These are phyloP conservation scores for Thamnidium elegans DNA, from an alignment of 192 early-diverging fungal species.

Conservation along the genomic window DNA sequence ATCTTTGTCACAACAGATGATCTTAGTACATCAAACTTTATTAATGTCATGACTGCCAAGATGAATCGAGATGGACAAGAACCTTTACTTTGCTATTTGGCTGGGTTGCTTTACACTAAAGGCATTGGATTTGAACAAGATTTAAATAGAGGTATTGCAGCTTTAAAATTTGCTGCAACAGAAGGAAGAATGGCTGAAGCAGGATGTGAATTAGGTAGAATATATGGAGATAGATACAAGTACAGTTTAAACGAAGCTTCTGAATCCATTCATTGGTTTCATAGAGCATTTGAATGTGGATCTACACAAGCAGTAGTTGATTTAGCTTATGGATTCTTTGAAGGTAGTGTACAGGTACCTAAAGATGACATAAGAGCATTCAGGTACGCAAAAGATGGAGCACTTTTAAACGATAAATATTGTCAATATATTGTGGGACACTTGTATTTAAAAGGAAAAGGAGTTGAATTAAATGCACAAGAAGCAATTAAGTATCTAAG, in stretches of 20 bases:
- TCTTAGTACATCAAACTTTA: not conserved
- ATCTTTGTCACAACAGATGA: not conserved
- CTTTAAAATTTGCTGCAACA: constrained; percentile 12
- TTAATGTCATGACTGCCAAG: not conserved
- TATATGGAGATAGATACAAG: constrained; percentile 33
- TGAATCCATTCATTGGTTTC: constrained; percentile 26
- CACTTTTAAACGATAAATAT: constrained; percentile 23
- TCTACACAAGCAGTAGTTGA: constrained; percentile 28
- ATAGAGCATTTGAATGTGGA: constrained; percentile 23
- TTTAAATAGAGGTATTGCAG: constrained; percentile 12
- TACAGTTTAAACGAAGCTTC: constrained; percentile 13
- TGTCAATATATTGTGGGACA: constrained; percentile 36
- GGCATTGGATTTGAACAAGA: constrained; percentile 24
- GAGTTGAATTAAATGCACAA: not conserved
- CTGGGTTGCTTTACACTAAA: constrained; percentile 24
- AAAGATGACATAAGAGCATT: constrained; percentile 29
- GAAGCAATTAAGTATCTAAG: constrained; percentile 28
- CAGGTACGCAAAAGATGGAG: constrained; percentile 27
- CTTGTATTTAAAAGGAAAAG: constrained; percentile 28
- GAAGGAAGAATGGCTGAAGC: constrained; percentile 19
- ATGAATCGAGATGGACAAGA: not conserved
- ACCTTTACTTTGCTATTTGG: constrained; percentile 19
- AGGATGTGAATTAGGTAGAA: constrained; percentile 28
- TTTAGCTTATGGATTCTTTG: constrained; percentile 33
- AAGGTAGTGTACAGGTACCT: constrained; percentile 8